Evolutionary conservation across 768 basidiomycete species (phyloP), one percentile per base, ranked within the genome.

Genomic region (Pleurotus salmoneostramineus): DNA sequence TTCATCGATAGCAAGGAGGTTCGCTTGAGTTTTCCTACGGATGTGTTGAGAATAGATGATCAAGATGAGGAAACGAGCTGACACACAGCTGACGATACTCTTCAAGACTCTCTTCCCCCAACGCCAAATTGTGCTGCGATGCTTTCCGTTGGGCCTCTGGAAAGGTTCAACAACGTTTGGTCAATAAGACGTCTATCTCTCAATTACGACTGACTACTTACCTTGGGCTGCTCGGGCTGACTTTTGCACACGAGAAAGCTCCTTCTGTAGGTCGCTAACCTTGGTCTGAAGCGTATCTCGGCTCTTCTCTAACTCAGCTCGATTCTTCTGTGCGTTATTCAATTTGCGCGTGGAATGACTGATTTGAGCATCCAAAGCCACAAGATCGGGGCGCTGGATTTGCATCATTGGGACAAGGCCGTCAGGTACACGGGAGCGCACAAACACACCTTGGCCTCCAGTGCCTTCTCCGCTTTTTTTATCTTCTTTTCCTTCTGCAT

Each of bases 391-490:
- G 72, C 83, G 84, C 94, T 96, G 60, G 21, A 27, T 27, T 27
- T 27, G 21, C 21, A 27, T 27, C 21, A 27, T 27, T 27, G 21
- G 21, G 21, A 27, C 21, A 27, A 27, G 21, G 21, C 21, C 21
- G 21, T 27, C 21, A 27, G 21, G 21, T 27, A 27, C 21, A 27
- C 21, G 21, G 21, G 21, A 27, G 21, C 21, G 27, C 42, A 12
- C 11, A 10, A 17, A 64, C 78, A 40, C 37, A 89, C 95, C 77
- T 91, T 93, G 12, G 79, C 84, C 58, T 98, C 96, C 6, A 95
- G 71, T 0, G 84, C 77, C 70, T 95, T 98, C 71, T 98, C 95
- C 0, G 88, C 88, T 69, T 89, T 91, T 75, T 97, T 97, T 58
- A 96, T 87, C 46, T 74, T 82, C 72, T 88, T 89, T 72, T 99